Percentiles rank a stretch among this genome's conserved stretches.
Evolutionary conservation across 805 yeast species (phyloP).

Genomic region (Saccharomycopsis schoenii): DNA sequence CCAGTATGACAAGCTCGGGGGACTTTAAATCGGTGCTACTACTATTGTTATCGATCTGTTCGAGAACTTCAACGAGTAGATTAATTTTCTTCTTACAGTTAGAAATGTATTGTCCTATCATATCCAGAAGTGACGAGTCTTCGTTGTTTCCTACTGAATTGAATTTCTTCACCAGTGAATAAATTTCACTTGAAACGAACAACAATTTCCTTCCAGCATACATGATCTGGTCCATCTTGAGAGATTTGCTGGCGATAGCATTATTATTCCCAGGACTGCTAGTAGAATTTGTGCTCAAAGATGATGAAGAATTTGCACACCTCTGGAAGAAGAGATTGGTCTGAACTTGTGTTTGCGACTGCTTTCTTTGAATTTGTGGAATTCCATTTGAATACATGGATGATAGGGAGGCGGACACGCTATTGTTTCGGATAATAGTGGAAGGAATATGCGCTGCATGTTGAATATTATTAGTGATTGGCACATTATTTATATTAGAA

Average conservation of each 20-base stretch:
- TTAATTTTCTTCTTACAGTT: conserved; percentile 33
- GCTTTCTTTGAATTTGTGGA: background rate
- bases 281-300: background rate
- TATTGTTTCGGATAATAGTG: background rate
- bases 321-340: background rate
- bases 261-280: background rate
- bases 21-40: background rate
- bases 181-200: conserved; percentile 37
- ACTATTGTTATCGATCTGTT: conserved; percentile 13
- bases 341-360: background rate
- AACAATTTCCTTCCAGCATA: conserved; percentile 28
- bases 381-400: background rate
- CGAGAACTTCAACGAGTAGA: conserved; percentile 34
- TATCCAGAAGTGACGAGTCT: background rate
- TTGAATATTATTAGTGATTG: conserved; percentile 23
- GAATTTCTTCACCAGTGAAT: conserved; percentile 34
- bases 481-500: conserved; percentile 19
- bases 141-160: conserved; percentile 20
- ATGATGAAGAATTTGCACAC: background rate
- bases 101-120: conserved; percentile 18
- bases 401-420: background rate
- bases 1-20: background rate
- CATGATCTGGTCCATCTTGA: background rate
- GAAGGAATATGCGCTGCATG: background rate
- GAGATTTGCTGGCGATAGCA: background rate